phyloP scores from a whole-genome alignment of 805 yeast species.

The Yamadazyma laniorum region DNA sequence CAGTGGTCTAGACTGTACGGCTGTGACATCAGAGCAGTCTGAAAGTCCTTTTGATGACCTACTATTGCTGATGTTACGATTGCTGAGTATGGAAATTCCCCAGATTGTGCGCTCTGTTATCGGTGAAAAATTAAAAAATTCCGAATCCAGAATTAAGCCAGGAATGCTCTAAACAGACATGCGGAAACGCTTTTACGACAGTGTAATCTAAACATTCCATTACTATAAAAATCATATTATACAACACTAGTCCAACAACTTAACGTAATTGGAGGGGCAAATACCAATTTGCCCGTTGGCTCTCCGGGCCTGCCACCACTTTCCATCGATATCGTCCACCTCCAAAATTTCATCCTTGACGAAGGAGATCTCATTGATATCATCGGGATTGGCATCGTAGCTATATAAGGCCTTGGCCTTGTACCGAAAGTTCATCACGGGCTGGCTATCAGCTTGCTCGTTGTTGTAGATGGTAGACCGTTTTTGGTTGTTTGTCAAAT shows the following conservation, averaged over 20 bases:
- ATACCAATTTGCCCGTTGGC: conserved; percentile 91
- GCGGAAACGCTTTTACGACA: no score
- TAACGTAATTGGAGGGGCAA: conserved; percentile 93
- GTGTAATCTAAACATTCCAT: conserved; percentile 1
- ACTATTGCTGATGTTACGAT: no score
- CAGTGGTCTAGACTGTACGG: no score
- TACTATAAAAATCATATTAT: conserved; percentile 3
- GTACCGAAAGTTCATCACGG: conserved; percentile 63
- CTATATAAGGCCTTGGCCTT: conserved; percentile 83
- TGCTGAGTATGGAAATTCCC: no score
- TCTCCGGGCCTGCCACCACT: conserved; percentile 98
- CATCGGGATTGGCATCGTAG: conserved; percentile 88
- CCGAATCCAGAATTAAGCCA: no score
- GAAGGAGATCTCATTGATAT: conserved; percentile 88
- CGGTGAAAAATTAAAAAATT: no score
- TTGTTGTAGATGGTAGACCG: conserved; percentile 23
- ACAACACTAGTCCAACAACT: conserved; percentile 46
- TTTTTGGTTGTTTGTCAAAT: conserved; percentile 23
- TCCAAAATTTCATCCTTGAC: conserved; percentile 87
- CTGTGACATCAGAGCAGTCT: no score
- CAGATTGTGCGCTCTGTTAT: no score
- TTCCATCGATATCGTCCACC: conserved; percentile 89
- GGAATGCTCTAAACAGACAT: no score
- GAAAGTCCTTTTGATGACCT: no score
- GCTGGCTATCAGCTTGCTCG: conserved; percentile 21